Conservation (phyloP, 305 asterid species). For the Nicotiana rustica region DNA sequence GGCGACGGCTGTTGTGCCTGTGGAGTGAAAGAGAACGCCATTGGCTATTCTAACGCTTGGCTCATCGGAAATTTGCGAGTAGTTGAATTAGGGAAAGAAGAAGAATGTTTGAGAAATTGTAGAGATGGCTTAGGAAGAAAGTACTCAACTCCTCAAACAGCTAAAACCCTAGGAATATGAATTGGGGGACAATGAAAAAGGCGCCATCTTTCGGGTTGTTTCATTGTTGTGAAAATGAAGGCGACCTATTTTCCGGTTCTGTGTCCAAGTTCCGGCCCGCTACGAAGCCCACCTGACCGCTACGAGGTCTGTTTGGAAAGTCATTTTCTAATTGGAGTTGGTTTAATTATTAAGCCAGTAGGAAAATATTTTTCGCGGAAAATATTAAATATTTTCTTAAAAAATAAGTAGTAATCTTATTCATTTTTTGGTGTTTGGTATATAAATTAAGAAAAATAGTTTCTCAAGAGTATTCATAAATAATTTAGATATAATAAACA, state of each 20-base stretch:
- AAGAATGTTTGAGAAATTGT: background rate
- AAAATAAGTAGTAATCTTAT: no score
- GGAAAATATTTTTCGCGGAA: no score
- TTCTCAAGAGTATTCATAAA: no score
- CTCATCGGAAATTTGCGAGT: background rate
- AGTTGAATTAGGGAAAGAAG: background rate
- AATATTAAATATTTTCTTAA: no score
- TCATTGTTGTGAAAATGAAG: background rate
- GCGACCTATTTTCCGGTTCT: background rate
- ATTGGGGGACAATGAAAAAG: slow-evolving; percentile 31
- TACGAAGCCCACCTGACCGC: slow-evolving; percentile 5
- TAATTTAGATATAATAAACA: no score
- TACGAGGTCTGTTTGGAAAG: no score
- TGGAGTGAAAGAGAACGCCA: slow-evolving; percentile 68
- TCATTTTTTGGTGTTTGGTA: no score
- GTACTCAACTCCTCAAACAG: background rate
- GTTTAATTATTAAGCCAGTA: no score
- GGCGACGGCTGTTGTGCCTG: slow-evolving; percentile 59
- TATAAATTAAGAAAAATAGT: no score
- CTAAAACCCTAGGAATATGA: slow-evolving; percentile 44
- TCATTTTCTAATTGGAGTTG: no score
- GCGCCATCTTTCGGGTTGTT: slow-evolving; percentile 40
- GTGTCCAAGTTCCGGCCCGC: slow-evolving; percentile 24
- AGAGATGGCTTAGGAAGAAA: background rate
- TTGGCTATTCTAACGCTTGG: slow-evolving; percentile 34